Base-by-base conservation (phyloP, 164 flowering plant species). In the Amborella trichopoda region DNA sequence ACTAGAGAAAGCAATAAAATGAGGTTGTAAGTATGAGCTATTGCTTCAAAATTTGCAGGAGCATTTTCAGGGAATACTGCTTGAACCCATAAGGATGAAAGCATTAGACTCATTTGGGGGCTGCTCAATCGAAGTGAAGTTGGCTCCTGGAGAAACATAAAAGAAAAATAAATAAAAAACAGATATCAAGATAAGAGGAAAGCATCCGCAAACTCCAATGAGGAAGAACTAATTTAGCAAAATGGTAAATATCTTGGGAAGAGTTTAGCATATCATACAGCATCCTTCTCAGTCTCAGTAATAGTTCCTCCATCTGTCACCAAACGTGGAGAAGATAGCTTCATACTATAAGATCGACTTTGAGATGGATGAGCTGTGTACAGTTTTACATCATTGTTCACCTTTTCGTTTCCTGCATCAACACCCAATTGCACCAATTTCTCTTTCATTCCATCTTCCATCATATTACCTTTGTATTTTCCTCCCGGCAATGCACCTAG, bases 31-130 rank as follows among this genome's bases (percentile, higher is more conserved):
- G 85, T 76, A 51, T 80, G 84, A 36, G 87, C 83, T 79, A 89
- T 75, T 24, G 93, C 89, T 72, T 78, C 89, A 59, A 77, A 84
- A 69, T 75, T 75, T 56, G 73, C 65, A 16, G 94, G 83, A 23
- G 68, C 55, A 46, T 82, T 82, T 40, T 72, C 87, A 13, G 73
- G 37, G 49, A 69, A 69, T 49, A 75, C 68, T 62, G 95, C 89
- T 71, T 89, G 97, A 59, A 68, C 76, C 94, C 93, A 82, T 42
- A 84, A 69, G 37, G 87, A 82, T 46, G 95, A 82, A 56, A 84
- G 94, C 58, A 84, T 59, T 52, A 84, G 81, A 52, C 74, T 76
- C 45, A 84, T 72, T 75, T 89, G 97, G 56, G 78, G 81, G 55
- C 93, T 75, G 61, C 78, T 89, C 66, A 89, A 53, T 33, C 93